Percentiles rank a stretch among this genome's conserved stretches.
Evolutionary conservation across 2,329 filamentous ascomycete species (phyloP).

Genomic region (Fusarium citri): DNA sequence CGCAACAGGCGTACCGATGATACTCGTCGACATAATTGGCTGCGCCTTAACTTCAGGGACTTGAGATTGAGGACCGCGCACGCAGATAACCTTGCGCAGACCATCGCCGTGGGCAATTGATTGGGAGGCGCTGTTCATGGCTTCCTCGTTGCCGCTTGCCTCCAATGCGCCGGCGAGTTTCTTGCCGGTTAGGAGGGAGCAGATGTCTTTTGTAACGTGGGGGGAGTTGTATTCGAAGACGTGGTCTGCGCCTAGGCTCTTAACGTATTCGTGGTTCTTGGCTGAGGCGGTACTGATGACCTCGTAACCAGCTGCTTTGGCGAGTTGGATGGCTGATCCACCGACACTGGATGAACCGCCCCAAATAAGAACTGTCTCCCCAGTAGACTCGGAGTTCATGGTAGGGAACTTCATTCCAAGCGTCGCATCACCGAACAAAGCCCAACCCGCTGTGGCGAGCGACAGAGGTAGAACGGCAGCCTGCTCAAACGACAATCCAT

Average conservation of each 20-base stretch:
- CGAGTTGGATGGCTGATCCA: constrained; percentile 59
- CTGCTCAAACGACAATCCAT: constrained; percentile 30
- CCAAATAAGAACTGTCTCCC: constrained; percentile 51
- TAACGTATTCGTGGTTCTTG: constrained; percentile 58
- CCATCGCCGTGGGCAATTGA: constrained; percentile 20
- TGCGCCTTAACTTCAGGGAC: background rate
- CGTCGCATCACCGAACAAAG: constrained; percentile 36
- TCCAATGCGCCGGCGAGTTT: constrained; percentile 20
- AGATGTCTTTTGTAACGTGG: constrained; percentile 32
- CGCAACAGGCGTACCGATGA: constrained; percentile 22
- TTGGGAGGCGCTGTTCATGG: background rate
- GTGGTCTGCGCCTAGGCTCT: constrained; percentile 56
- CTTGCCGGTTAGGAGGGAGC: constrained; percentile 8
- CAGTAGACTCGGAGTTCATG: background rate
- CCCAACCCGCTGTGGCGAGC: constrained; percentile 36
- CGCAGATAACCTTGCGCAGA: constrained; percentile 24
- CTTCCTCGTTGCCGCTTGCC: constrained; percentile 19
- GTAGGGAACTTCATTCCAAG: constrained; percentile 21
- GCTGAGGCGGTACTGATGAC: constrained; percentile 58
- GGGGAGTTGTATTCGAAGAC: constrained; percentile 59
- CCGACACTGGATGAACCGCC: constrained; percentile 63
- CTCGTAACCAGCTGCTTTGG: constrained; percentile 56
- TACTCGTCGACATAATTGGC: constrained; percentile 16
- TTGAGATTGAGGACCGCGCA: background rate
- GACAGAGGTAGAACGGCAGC: constrained; percentile 40